Evolutionary conservation across 164 flowering plant genomes (phyloP).

Genomic region (Brasenia schreberi): DNA sequence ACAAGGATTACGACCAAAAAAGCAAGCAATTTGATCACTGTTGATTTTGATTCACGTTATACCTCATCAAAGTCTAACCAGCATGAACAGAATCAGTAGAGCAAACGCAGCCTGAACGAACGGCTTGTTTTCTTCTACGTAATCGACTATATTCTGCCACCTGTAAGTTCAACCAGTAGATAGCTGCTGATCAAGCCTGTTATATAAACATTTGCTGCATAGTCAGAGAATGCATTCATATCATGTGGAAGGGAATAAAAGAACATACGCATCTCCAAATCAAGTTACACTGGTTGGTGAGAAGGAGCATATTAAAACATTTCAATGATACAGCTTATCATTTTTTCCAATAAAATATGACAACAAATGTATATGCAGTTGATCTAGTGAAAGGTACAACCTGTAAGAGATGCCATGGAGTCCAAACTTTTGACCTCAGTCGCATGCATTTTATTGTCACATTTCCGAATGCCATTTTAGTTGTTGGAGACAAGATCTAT

Average conservation of each 20-base stretch:
- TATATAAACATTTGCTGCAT: slow-evolving; percentile 52
- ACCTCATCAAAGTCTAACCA: slow-evolving; percentile 18
- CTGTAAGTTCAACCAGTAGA: slow-evolving; percentile 99
- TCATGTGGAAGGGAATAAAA: neutral
- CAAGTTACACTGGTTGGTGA: neutral
- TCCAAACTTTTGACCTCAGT: too few species aligned
- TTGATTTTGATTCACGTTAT: too few species aligned
- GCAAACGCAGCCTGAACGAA: slow-evolving; percentile 33
- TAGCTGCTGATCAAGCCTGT: slow-evolving; percentile 98
- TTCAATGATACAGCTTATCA: neutral
- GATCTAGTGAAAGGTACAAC: neutral
- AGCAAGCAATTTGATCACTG: too few species aligned
- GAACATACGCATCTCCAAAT: neutral
- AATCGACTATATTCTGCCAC: slow-evolving; percentile 59
- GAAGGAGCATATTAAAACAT: neutral
- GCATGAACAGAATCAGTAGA: slow-evolving; percentile 41
- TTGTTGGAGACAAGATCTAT: too few species aligned
- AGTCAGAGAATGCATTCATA: slow-evolving; percentile 10
- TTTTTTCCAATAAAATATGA: neutral
- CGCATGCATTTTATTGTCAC: too few species aligned
- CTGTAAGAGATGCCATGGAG: neutral
- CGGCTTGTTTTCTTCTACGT: slow-evolving; percentile 21
- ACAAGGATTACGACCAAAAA: too few species aligned
- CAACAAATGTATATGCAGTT: neutral
- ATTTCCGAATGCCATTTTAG: too few species aligned